Conservation (phyloP, 352 stramenopile genomes). For the Aphanomyces stellatus region DNA sequence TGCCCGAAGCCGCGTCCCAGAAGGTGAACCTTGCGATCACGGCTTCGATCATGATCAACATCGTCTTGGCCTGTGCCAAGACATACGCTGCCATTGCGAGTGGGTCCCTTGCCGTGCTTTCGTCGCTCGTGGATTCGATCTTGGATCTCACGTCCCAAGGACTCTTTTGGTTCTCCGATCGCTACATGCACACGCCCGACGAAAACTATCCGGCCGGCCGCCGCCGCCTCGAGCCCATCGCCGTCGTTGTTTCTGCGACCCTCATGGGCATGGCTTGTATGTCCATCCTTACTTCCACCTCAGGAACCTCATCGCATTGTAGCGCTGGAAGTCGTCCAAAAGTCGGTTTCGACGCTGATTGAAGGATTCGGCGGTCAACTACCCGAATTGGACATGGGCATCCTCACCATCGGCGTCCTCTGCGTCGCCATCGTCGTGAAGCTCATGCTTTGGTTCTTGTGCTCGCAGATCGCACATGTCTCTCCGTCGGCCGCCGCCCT, state of each 20-base stretch:
- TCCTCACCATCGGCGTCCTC: conserved; percentile 57
- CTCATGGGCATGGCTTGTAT: conserved; percentile 93
- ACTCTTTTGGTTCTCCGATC: conserved; percentile 93
- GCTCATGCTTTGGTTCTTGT: conserved; percentile 73
- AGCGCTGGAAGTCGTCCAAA: conserved; percentile 93
- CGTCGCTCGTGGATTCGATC: conserved; percentile 90
- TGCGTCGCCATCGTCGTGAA: conserved; percentile 71
- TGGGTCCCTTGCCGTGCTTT: conserved; percentile 89
- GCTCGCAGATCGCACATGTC: conserved; percentile 46
- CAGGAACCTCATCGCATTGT: not conserved
- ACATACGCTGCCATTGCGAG: conserved; percentile 74
- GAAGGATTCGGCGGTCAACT: conserved; percentile 49
- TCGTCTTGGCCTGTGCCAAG: conserved; percentile 58
- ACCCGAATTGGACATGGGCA: conserved; percentile 59
- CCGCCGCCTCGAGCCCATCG: conserved; percentile 89
- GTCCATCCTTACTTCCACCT: conserved; percentile 1
- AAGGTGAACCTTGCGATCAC: conserved; percentile 66
- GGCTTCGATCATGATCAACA: conserved; percentile 55
- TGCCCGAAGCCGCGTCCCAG: conserved; percentile 30
- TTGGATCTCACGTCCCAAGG: conserved; percentile 91
- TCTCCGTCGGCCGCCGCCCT: conserved; percentile 66
- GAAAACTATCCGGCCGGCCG: conserved; percentile 92
- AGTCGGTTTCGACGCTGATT: conserved; percentile 78
- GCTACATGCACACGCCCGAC: conserved; percentile 78
- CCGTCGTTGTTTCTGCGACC: conserved; percentile 93